A percentile compares a stretch with the other conserved stretches of the same genome.
Conservation (phyloP, 2,329 filamentous ascomycete species). For the Ophiostoma sp. region DNA sequence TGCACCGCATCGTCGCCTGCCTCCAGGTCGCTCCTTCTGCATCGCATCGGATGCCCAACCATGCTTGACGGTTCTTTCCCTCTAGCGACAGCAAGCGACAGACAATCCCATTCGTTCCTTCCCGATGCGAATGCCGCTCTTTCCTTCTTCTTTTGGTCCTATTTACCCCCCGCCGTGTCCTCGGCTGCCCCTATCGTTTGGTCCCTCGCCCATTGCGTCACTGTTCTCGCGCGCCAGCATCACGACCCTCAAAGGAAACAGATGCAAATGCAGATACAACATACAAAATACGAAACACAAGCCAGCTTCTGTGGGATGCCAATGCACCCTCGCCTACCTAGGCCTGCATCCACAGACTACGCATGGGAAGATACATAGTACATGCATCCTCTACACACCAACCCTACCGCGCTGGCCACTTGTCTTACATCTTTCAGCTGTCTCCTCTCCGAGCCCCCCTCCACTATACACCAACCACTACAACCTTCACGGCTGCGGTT, state of each 20-base stretch:
- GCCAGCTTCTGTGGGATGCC: neutral
- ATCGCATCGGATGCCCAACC: neutral
- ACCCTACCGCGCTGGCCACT: conserved; percentile 4
- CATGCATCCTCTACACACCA: neutral
- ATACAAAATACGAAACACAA: neutral
- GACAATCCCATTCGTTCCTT: neutral
- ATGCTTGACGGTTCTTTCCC: neutral
- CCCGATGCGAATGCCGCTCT: neutral
- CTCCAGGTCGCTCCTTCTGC: conserved; percentile 1
- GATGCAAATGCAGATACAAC: neutral
- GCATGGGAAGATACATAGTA: no score
- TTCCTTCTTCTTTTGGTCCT: neutral
- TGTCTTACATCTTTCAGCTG: conserved; percentile 15
- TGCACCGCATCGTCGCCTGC: neutral
- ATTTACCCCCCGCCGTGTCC: neutral
- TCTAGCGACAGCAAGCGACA: neutral
- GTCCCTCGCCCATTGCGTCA: no score
- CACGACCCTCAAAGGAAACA: neutral
- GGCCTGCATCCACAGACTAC: neutral
- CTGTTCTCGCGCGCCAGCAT: no score
- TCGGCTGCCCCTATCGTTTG: neutral
- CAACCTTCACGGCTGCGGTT: neutral
- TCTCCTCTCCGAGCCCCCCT: neutral
- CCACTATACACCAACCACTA: conserved; percentile 3
- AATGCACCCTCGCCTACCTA: neutral